Percentiles rank a stretch among this genome's conserved stretches.
These are phyloP conservation scores for Amanita thiersii DNA, from an alignment of 768 basidiomycete species.

Conservation along the genomic window DNA sequence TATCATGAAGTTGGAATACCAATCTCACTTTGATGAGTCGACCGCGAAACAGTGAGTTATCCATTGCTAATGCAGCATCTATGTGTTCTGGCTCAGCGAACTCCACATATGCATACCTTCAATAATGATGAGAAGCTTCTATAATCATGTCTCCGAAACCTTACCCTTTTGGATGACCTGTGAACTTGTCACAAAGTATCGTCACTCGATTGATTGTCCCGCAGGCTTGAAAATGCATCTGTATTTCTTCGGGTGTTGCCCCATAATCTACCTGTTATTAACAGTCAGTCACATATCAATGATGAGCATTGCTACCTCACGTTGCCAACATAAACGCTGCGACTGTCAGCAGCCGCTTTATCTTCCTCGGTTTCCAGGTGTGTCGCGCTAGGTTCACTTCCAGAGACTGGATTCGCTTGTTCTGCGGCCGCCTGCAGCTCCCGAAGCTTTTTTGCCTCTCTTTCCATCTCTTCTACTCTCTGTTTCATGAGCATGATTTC, in stretches of 20 bases:
- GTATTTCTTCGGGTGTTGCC: slow-evolving; percentile 97
- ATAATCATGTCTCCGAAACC: slow-evolving; percentile 7
- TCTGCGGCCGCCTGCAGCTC: slow-evolving; percentile 80
- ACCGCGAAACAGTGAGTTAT: slow-evolving; percentile 93
- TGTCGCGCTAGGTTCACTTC: slow-evolving; percentile 34
- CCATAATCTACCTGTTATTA: slow-evolving; percentile 83
- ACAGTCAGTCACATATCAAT: slow-evolving; percentile 7
- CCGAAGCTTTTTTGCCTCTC: slow-evolving; percentile 79
- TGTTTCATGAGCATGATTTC: slow-evolving; percentile 90
- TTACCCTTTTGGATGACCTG: slow-evolving; percentile 97
- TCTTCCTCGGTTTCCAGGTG: slow-evolving; percentile 83
- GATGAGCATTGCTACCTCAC: slow-evolving; percentile 37
- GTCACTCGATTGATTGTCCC: slow-evolving; percentile 98
- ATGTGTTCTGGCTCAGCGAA: slow-evolving; percentile 92
- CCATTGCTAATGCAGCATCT: slow-evolving; percentile 85
- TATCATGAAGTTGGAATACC: not conserved
- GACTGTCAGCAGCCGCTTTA: slow-evolving; percentile 65
- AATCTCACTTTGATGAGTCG: slow-evolving; percentile 75
- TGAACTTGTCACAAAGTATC: slow-evolving; percentile 99
- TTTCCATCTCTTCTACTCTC: slow-evolving; percentile 88
- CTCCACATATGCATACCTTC: slow-evolving; percentile 95
- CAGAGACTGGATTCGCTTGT: slow-evolving; percentile 40
- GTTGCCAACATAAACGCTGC: slow-evolving; percentile 95
- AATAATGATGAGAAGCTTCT: slow-evolving; percentile 6
- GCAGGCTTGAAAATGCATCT: slow-evolving; percentile 94